These are phyloP conservation scores for Malassezia sp. DNA, from an alignment of 1,284 basidiomycete species.

Conservation along the genomic window DNA sequence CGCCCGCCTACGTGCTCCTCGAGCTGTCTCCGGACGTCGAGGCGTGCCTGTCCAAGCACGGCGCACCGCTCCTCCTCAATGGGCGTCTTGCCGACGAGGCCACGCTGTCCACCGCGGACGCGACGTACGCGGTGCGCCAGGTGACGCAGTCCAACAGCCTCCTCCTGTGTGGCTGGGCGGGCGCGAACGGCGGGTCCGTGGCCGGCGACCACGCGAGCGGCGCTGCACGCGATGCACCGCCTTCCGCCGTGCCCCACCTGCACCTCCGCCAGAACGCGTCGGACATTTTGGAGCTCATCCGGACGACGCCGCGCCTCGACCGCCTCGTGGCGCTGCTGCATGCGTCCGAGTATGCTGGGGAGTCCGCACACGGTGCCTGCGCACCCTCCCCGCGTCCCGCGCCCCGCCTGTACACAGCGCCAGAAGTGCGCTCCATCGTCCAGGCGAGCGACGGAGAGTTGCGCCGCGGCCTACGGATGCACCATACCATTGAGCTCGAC, in stretches of 20 bases:
- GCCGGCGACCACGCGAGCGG: background rate
- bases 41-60: constrained; percentile 17
- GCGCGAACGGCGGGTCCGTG: background rate
- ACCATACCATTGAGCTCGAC: constrained; percentile 31
- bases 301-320: constrained; percentile 26
- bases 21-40: constrained; percentile 29
- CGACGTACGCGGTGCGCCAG: constrained; percentile 34
- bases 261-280: constrained; percentile 26
- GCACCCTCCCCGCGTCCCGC: background rate
- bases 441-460: constrained; percentile 37
- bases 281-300: constrained; percentile 33
- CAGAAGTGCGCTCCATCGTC: constrained; percentile 33
- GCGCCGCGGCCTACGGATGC: constrained; percentile 18
- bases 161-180: constrained; percentile 26
- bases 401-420: constrained; percentile 27
- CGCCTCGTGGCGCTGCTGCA: constrained; percentile 28
- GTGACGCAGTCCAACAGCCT: constrained; percentile 39
- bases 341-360: constrained; percentile 23
- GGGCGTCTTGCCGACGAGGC: constrained; percentile 37
- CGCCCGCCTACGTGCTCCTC: constrained; percentile 19
- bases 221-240: background rate
- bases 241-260: too few species aligned
- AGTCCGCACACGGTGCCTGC: constrained; percentile 16
- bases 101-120: constrained; percentile 27
- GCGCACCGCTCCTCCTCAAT: constrained; percentile 28